Evolutionary conservation across 345 rosid genomes (phyloP), one percentile per base, ranked within the genome.

Genomic region (Excoecaria cochinchinensis): DNA sequence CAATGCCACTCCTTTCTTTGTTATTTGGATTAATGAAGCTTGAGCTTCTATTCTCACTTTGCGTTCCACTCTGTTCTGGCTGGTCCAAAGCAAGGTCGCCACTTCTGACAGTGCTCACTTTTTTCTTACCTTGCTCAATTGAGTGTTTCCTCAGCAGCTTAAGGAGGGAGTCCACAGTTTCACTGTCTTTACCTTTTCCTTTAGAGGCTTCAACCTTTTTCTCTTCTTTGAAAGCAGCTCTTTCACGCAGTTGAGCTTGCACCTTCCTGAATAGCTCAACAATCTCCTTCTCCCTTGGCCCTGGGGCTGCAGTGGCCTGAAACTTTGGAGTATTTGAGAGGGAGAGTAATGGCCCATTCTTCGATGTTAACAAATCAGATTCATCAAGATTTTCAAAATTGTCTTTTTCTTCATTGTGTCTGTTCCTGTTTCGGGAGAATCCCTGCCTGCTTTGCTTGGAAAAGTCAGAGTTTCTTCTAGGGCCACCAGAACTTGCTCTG

Each of bases 211-310:
- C 93, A 15, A 79, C 74, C 84, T 84, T 87, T 77, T 84, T 84
- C n/a, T 86, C 91, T 80, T 90, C 91, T 81, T 86, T 90, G 59
- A 79, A 72, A 0, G 85, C 91, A 61, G 97, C 94, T 88, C 93
- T 87, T 79, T 90, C 91, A 67, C 96, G 89, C 74, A 95, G 97
- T 79, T 88, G 92, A 79, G 89, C 82, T 74, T 95, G 99, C 67
- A 92, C 97, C 84, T 95, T 90, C 82, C 86, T 86, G 83, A 95
- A 95, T 71, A 93, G 88, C 76, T 95, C 89, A 53, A 90, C 94
- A 73, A 95, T 90, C 83, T 95, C 98, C 87, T 90, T 88, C 85
- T 95, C 97, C 78, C 82, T 87, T 22, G 84, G 88, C 52, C 94
- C 92, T 6, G 98, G 97, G 76, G 89, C 71, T 22, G 96, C 88